Conservation (phyloP, 331 rosid species). For the Phaseolus coccineus region DNA sequence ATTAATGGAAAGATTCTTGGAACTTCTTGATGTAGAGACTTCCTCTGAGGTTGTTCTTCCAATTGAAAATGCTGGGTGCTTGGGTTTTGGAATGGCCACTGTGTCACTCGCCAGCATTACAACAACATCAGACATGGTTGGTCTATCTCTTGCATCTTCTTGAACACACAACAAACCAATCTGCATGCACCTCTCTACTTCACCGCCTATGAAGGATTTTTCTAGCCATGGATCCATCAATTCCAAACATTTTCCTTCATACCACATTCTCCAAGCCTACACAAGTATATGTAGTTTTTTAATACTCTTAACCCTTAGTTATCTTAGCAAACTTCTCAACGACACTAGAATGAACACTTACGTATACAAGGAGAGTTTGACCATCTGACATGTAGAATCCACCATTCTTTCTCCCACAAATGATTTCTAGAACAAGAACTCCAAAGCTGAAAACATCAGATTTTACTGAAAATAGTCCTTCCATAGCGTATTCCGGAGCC, state of each 20-base stretch:
- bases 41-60: constrained; percentile 42
- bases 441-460: neutral
- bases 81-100: constrained; percentile 41
- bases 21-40: constrained; percentile 38
- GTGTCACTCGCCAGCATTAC: constrained; percentile 51
- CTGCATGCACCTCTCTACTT: constrained; percentile 48
- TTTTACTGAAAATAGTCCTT: neutral
- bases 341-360: neutral
- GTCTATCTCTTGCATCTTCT: constrained; percentile 54
- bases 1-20: constrained; percentile 44
- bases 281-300: neutral
- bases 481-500: neutral
- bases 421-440: constrained; percentile 1
- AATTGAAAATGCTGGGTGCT: constrained; percentile 51
- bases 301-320: neutral
- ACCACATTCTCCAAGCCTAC: constrained; percentile 1
- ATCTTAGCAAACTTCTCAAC: neutral
- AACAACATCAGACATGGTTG: constrained; percentile 52
- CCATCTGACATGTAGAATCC: neutral
- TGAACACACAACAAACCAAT: constrained; percentile 61
- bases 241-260: neutral
- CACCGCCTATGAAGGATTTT: neutral
- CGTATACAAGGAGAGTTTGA: neutral
- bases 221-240: neutral
- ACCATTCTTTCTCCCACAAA: neutral